phyloP scores from a whole-genome alignment of 805 yeast species.

The Naumovozyma castellii region DNA sequence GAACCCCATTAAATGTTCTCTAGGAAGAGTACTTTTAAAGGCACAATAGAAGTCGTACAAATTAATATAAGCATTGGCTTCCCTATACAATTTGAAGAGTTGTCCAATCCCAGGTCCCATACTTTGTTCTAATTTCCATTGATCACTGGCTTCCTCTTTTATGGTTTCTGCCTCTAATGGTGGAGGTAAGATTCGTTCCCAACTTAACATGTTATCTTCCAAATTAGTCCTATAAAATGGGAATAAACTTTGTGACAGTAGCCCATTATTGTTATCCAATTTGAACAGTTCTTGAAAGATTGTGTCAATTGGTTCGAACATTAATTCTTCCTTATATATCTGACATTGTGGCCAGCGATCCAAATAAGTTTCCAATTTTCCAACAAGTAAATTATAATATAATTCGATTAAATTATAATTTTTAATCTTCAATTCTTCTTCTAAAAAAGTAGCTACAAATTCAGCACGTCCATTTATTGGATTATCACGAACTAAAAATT shows the following conservation, averaged over 20 bases:
- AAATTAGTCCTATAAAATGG: constrained; percentile 25
- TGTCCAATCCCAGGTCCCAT: constrained; percentile 47
- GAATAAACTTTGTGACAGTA: constrained; percentile 26
- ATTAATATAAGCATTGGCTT: constrained; percentile 62
- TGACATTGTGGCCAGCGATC: constrained; percentile 22
- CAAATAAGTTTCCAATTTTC: constrained; percentile 16
- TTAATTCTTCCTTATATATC: constrained; percentile 11
- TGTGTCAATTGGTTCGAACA: constrained; percentile 26
- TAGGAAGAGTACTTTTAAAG: constrained; percentile 43
- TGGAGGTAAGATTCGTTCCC: constrained; percentile 22
- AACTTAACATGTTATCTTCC: constrained; percentile 25
- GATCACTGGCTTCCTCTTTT: constrained; percentile 6
- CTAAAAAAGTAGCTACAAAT: constrained; percentile 19
- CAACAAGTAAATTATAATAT: constrained; percentile 22
- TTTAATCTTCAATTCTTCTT: constrained; percentile 16
- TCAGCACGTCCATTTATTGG: constrained; percentile 28
- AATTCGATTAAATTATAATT: constrained; percentile 27
- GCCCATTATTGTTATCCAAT: constrained; percentile 25
- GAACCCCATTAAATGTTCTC: constrained; percentile 20
- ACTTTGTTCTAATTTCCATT: constrained; percentile 25
- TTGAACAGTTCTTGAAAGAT: constrained; percentile 29
- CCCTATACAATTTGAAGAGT: constrained; percentile 63
- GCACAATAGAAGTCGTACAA: constrained; percentile 58
- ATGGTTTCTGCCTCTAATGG: background rate
- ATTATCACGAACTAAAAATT: constrained; percentile 28